Percentiles rank a stretch among this genome's conserved stretches.
Conservation (phyloP, 148 eudicot genomes). For the Camellia sinensis region DNA sequence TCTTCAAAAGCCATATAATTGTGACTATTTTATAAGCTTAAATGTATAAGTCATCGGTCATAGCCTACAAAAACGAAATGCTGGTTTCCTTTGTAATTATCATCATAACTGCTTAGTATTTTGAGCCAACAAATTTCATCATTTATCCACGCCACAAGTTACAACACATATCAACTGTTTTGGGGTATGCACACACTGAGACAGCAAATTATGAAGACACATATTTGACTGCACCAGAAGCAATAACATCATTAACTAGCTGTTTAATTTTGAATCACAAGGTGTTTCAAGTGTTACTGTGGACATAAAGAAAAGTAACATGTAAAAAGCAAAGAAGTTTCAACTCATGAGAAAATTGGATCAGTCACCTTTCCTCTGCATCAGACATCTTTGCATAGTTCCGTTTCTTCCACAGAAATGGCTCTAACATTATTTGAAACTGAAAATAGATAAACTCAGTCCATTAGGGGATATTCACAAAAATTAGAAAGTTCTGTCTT, state of each 20-base stretch:
- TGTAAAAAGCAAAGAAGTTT: slow-evolving; percentile 6
- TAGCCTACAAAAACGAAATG: too few species aligned
- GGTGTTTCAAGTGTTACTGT: not conserved
- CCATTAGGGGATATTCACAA: not conserved
- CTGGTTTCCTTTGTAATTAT: too few species aligned
- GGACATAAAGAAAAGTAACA: slow-evolving; percentile 7
- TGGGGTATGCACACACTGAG: not conserved
- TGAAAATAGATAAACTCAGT: slow-evolving; percentile 30
- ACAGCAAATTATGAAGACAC: not conserved
- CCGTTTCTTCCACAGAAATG: slow-evolving; percentile 66
- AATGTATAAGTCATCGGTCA: too few species aligned
- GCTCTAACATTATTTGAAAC: slow-evolving; percentile 76
- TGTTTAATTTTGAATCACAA: slow-evolving; percentile 4
- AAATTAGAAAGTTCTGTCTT: not conserved
- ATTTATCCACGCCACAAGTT: not conserved
- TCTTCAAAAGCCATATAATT: not conserved
- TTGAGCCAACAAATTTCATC: not conserved
- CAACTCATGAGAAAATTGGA: not conserved
- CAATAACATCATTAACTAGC: slow-evolving; percentile 5
- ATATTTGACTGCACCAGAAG: slow-evolving; percentile 7
- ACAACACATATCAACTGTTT: not conserved
- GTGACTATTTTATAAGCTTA: not conserved
- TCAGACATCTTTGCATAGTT: slow-evolving; percentile 38
- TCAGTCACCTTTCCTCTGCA: slow-evolving; percentile 61
- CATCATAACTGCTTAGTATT: not conserved